Conservation (phyloP, 805 yeast genomes). For the Metschnikowia lunata region DNA sequence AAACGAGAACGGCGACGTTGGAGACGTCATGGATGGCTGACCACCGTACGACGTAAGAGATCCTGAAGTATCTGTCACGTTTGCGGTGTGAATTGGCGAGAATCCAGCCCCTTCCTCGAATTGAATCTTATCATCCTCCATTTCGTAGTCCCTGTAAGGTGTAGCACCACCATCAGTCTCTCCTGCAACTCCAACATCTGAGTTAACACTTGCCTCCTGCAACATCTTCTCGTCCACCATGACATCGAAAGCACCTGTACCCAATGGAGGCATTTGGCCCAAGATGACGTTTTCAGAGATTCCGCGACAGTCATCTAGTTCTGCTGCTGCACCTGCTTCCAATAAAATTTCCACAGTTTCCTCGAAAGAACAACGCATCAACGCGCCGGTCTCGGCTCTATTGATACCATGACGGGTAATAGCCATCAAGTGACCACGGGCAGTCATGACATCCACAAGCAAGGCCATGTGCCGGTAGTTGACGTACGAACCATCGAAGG, state of each 20-base stretch:
- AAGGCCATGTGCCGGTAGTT: constrained; percentile 98
- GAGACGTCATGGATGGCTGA: constrained; percentile 44
- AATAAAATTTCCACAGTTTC: constrained; percentile 96
- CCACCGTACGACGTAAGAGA: constrained; percentile 91
- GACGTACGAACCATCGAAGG: constrained; percentile 99
- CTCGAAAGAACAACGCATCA: constrained; percentile 99
- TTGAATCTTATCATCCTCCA: constrained; percentile 56
- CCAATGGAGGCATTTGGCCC: constrained; percentile 98
- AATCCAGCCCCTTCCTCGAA: constrained; percentile 75
- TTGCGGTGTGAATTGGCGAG: constrained; percentile 91
- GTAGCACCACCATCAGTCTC: constrained; percentile 74
- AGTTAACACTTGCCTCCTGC: constrained; percentile 50
- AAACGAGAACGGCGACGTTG: constrained; percentile 55
- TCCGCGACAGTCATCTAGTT: constrained; percentile 96
- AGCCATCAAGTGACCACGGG: constrained; percentile 97
- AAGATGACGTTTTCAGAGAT: constrained; percentile 96
- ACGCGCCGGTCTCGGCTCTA: constrained; percentile 97
- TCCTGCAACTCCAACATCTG: constrained; percentile 32
- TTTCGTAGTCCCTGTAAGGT: constrained; percentile 72
- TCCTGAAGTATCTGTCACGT: constrained; percentile 68
- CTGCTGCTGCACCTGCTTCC: constrained; percentile 98
- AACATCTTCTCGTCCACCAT: constrained; percentile 88
- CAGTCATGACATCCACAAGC: constrained; percentile 96
- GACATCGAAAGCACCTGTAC: constrained; percentile 97
- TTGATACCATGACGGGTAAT: constrained; percentile 99